A percentile compares a stretch with the other conserved stretches of the same genome.
phyloP scores from a whole-genome alignment of 2,329 filamentous ascomycete species.

The Colletotrichum incanum region DNA sequence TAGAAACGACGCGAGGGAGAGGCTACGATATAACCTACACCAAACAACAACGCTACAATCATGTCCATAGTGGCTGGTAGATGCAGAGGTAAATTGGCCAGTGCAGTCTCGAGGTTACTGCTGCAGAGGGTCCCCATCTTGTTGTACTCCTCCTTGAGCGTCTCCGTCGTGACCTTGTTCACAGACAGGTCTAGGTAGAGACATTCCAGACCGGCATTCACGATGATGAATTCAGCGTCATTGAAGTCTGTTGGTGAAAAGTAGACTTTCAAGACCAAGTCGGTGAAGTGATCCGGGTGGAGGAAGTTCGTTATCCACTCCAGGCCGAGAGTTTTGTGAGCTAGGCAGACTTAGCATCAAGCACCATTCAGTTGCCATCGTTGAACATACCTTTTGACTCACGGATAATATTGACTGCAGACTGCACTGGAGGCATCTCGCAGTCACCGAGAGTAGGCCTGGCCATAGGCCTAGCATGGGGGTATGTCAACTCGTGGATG shows the following conservation, averaged over 20 bases:
- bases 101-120: slow-evolving; percentile 51
- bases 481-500: slow-evolving; percentile 48
- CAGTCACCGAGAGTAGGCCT: slow-evolving; percentile 25
- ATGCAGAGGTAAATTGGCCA: slow-evolving; percentile 52
- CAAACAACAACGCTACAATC: slow-evolving; percentile 45
- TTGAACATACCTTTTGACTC: slow-evolving; percentile 34
- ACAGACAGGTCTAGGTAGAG: slow-evolving; percentile 48
- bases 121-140: slow-evolving; percentile 47
- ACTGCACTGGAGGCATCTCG: slow-evolving; percentile 43
- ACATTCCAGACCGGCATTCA: slow-evolving; percentile 52
- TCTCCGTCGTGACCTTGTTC: slow-evolving; percentile 19
- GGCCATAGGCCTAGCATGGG: slow-evolving; percentile 39
- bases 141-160: slow-evolving; percentile 47
- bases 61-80: slow-evolving; percentile 51
- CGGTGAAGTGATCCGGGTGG: slow-evolving; percentile 50
- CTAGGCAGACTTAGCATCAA: slow-evolving; percentile 9
- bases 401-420: slow-evolving; percentile 39
- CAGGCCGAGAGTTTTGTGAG: slow-evolving; percentile 28
- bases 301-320: slow-evolving; percentile 52
- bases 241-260: slow-evolving; percentile 51
- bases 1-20: background rate
- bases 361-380: background rate
- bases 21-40: slow-evolving; percentile 35
- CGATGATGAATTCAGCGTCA: slow-evolving; percentile 53
- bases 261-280: slow-evolving; percentile 53